These are phyloP conservation scores for Balakata baccata DNA, from an alignment of 345 rosid genomes.

Conservation along the genomic window DNA sequence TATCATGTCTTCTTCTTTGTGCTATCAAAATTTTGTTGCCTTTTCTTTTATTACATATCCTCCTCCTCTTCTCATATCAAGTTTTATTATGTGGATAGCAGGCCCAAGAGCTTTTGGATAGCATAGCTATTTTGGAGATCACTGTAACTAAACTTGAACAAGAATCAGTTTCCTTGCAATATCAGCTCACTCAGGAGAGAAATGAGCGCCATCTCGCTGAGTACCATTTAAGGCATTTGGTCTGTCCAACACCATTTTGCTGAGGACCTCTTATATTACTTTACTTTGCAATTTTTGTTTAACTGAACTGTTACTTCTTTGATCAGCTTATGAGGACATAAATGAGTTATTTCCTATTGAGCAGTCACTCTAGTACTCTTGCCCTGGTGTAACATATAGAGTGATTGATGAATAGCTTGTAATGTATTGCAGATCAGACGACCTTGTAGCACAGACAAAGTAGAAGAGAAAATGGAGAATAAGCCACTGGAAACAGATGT, in stretches of 20 bases:
- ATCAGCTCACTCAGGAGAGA: constrained; percentile 78
- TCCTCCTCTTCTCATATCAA: constrained; percentile 11
- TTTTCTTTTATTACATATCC: constrained; percentile 1
- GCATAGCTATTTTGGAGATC: constrained; percentile 63
- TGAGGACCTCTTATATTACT: no score
- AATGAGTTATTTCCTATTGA: not conserved
- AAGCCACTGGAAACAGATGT: constrained; percentile 14
- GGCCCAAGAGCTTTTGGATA: constrained; percentile 76
- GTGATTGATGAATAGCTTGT: constrained; percentile 5
- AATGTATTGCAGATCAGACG: constrained; percentile 21
- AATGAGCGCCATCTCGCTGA: constrained; percentile 66
- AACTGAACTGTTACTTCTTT: not conserved
- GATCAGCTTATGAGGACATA: constrained; percentile 2
- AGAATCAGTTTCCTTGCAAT: constrained; percentile 59
- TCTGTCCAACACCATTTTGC: constrained; percentile 29
- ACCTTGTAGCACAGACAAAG: constrained; percentile 24
- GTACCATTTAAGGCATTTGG: constrained; percentile 48
- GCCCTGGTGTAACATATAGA: not conserved
- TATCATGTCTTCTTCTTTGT: not conserved
- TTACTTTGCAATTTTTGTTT: not conserved
- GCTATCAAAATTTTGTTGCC: not conserved
- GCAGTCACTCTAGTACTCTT: constrained; percentile 9
- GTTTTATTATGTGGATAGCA: constrained; percentile 24
- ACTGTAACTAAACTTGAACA: constrained; percentile 77
- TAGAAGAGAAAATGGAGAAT: constrained; percentile 24